These are phyloP conservation scores for Solanum megistacrolobum DNA, from an alignment of 257 asterid species.

Conservation along the genomic window DNA sequence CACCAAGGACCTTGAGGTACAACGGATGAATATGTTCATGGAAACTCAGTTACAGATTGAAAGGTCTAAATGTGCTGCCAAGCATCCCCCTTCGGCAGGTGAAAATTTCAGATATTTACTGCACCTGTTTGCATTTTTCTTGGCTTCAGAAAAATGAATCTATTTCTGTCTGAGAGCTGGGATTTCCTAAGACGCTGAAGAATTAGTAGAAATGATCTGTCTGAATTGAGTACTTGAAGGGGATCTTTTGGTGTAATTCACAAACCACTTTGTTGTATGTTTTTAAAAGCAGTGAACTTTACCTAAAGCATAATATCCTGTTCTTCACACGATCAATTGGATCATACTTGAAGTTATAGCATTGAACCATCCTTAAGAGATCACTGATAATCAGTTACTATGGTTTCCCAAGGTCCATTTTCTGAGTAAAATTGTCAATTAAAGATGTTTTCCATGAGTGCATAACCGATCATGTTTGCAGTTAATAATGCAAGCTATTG, in stretches of 20 bases:
- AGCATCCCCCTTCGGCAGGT: slow-evolving; percentile 6
- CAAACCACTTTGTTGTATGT: not conserved
- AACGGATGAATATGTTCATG: slow-evolving; percentile 67
- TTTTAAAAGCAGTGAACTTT: not conserved
- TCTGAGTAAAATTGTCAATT: not conserved
- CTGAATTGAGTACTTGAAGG: not conserved
- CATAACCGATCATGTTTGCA: not conserved
- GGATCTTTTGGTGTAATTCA: not conserved
- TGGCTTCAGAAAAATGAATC: not conserved
- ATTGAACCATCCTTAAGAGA: not conserved
- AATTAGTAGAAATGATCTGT: not conserved
- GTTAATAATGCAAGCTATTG: not conserved
- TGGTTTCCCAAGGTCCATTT: not conserved
- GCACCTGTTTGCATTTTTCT: not conserved
- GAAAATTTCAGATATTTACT: not conserved
- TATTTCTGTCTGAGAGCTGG: not conserved
- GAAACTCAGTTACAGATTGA: slow-evolving; percentile 59
- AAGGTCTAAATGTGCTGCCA: slow-evolving; percentile 13
- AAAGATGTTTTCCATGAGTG: not conserved
- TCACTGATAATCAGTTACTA: not conserved
- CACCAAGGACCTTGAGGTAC: slow-evolving; percentile 64
- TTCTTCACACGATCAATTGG: not conserved
- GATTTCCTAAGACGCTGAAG: not conserved
- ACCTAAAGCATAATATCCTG: not conserved
- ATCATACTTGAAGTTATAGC: not conserved